Evolutionary conservation across 129 eudicot genomes (phyloP), one percentile per base, ranked within the genome.

Genomic region (Erigeron canadensis): DNA sequence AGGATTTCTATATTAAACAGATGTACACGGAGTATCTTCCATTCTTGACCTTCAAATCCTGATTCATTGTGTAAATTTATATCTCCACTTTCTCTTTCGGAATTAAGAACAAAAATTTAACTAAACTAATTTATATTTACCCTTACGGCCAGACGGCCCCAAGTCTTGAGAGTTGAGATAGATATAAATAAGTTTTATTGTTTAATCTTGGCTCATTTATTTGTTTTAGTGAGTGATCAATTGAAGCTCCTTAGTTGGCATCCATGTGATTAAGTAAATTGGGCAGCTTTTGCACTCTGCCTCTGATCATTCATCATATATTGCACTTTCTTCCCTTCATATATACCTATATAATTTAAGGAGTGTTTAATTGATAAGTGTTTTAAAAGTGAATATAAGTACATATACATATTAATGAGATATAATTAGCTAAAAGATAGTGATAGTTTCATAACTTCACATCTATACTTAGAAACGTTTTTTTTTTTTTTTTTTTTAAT

Each of bases 171-270:
- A 58, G 67, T 72, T 34, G 37, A 7, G 43, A 58, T 23, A 44
- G 23, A 16, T 59, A 58, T 58, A 43, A 62, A 4, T 39, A 28
- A 60, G 3, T n/a, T 62, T 61, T 61, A 72, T 73, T 73, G 70
- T 62, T 60, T 62, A 39, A 18, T 53, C 13, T 50, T 73, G 71
- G 71, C 69, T 42, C 76, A 50, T 74, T 63, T 74, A 74, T 51
- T 63, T 64, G 78, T 74, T 50, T 39, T 63, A 64, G 51, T 74
- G 45, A 23, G 62, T 63, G 71, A 48, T n/a, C n/a, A 63, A 39
- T 74, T 7, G 50, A 63, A 65, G 78, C 64, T 50, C 34, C 43
- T 74, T 74, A 63, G 78, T 74, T 74, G 78, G 64, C 71, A 74
- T 63, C 63, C 71, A 64, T 63, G 71, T 74, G 71, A 74, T 74